These are phyloP conservation scores for Cryptosporidium canis DNA, from an alignment of 169 alveolate genomes.

Conservation along the genomic window DNA sequence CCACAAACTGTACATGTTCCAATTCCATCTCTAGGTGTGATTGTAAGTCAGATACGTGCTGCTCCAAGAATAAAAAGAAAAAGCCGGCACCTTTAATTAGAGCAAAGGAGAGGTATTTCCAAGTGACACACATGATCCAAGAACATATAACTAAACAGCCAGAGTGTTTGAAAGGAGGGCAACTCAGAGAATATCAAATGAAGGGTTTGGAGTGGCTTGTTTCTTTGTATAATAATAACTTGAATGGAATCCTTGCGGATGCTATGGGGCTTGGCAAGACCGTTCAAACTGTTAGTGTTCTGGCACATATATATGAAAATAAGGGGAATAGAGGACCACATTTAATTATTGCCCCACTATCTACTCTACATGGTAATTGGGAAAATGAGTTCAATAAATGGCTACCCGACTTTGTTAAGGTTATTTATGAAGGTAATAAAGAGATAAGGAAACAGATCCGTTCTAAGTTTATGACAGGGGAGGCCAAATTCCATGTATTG, in stretches of 20 bases:
- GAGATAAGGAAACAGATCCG: constrained; percentile 58
- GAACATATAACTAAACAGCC: constrained; percentile 91
- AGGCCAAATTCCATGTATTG: constrained; percentile 76
- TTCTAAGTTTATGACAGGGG: constrained; percentile 76
- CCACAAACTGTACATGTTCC: constrained; percentile 33
- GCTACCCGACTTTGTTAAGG: constrained; percentile 91
- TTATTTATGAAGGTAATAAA: constrained; percentile 85
- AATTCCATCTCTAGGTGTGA: not conserved
- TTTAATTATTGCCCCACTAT: constrained; percentile 94
- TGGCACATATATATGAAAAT: constrained; percentile 89
- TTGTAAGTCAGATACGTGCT: constrained; percentile 42
- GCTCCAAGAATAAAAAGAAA: constrained; percentile 4
- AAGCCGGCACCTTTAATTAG: constrained; percentile 69
- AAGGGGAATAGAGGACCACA: constrained; percentile 92
- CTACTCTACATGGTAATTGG: constrained; percentile 95
- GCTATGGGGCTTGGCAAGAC: constrained; percentile 96
- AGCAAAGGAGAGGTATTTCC: constrained; percentile 83
- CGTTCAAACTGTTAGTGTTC: constrained; percentile 91
- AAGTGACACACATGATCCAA: constrained; percentile 89
- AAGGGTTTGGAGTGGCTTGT: constrained; percentile 94
- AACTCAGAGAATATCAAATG: constrained; percentile 89
- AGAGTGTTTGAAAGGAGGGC: constrained; percentile 87
- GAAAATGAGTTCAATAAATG: constrained; percentile 91
- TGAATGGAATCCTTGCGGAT: constrained; percentile 96
- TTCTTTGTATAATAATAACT: constrained; percentile 92